Percentiles rank a stretch among this genome's conserved stretches.
phyloP scores from a whole-genome alignment of 768 basidiomycete species.

The Trametes coccinea region DNA sequence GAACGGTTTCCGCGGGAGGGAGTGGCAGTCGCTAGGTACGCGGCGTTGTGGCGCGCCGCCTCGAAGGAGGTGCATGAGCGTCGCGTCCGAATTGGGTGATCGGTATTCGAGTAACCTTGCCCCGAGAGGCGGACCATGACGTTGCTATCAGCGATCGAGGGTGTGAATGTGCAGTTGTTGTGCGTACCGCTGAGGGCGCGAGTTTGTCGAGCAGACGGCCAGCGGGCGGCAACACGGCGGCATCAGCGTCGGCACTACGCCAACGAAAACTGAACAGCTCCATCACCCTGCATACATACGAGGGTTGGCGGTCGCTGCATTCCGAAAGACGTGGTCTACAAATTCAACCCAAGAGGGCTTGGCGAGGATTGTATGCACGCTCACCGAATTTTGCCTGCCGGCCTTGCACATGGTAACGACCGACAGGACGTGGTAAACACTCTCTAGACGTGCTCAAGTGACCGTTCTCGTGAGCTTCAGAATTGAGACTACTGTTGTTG shows the following conservation, averaged over 20 bases:
- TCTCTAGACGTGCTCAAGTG: not conserved
- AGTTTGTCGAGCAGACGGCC: not conserved
- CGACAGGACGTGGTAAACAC: not conserved
- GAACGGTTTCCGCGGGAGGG: not conserved
- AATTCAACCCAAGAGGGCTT: not conserved
- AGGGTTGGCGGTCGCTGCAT: not conserved
- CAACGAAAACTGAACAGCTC: not conserved
- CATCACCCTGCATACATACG: not conserved
- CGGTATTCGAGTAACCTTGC: not conserved
- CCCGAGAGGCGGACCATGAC: not conserved
- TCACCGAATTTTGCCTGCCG: not conserved
- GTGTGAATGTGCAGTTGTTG: not conserved
- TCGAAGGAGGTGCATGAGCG: not conserved
- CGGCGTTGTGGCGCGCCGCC: conserved; percentile 4
- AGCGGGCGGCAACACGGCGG: not conserved
- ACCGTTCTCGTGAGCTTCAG: conserved; percentile 7
- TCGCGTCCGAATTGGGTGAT: not conserved
- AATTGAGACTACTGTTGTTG: not conserved
- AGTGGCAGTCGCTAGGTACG: conserved; percentile 4
- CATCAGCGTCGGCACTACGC: not conserved
- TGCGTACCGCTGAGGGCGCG: not conserved
- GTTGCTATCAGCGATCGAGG: conserved; percentile 4
- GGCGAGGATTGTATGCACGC: not conserved
- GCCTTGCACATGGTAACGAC: not conserved
- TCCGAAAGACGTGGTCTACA: not conserved